phyloP scores from a whole-genome alignment of 768 basidiomycete species.

The Exsudoporus frostii region DNA sequence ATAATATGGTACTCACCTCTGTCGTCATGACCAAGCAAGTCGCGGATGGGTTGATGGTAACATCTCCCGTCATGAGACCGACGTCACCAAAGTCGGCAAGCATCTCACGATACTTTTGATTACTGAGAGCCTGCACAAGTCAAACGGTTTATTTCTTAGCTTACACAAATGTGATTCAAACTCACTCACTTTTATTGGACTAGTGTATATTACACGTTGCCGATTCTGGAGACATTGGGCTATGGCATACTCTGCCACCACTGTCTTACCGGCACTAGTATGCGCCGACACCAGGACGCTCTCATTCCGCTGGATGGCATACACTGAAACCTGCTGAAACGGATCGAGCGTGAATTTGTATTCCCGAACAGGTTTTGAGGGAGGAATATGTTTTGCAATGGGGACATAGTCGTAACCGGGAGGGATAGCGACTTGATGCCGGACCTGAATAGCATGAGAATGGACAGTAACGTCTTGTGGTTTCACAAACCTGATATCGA shows the following conservation, averaged over 20 bases:
- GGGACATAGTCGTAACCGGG: constrained; percentile 88
- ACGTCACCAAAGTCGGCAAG: constrained; percentile 96
- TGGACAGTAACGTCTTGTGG: background rate
- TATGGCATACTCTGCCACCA: constrained; percentile 99
- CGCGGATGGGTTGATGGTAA: constrained; percentile 96
- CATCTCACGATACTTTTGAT: constrained; percentile 99
- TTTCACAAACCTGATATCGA: constrained; percentile 59
- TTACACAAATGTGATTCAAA: constrained; percentile 8
- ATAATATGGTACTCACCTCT: constrained; percentile 53
- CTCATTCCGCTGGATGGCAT: constrained; percentile 96
- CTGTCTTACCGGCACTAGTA: constrained; percentile 98
- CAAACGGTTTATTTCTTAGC: constrained; percentile 16
- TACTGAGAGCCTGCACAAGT: constrained; percentile 79
- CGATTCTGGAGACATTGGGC: constrained; percentile 92
- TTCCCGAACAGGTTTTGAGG: constrained; percentile 83
- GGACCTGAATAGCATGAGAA: constrained; percentile 51
- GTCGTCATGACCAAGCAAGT: constrained; percentile 99
- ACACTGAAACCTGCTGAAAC: constrained; percentile 92
- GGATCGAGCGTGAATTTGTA: constrained; percentile 98
- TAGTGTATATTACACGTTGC: constrained; percentile 97
- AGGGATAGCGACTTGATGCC: constrained; percentile 96
- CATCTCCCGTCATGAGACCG: constrained; percentile 98
- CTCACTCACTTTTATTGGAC: constrained; percentile 91
- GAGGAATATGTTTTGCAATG: constrained; percentile 88
- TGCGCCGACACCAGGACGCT: constrained; percentile 97